Percentiles rank a stretch among this genome's conserved stretches.
These are phyloP conservation scores for Pseudogymnoascus sp. DNA, from an alignment of 2,329 filamentous ascomycete species.

Conservation along the genomic window DNA sequence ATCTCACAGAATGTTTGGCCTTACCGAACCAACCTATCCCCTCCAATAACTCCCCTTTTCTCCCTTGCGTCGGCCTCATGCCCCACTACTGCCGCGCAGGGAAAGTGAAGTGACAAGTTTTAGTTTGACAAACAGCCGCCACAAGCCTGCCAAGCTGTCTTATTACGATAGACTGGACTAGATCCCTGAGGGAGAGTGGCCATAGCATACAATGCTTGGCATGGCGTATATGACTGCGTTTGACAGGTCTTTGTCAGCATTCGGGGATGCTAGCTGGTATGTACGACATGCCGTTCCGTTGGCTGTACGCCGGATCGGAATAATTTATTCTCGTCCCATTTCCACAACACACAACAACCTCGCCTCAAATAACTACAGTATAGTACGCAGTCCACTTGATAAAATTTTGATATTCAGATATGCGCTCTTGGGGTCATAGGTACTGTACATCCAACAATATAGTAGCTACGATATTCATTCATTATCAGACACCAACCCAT, in stretches of 20 bases:
- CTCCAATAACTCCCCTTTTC: not conserved
- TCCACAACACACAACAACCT: not conserved
- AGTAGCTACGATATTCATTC: not conserved
- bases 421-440: not conserved
- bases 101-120: not conserved
- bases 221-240: not conserved
- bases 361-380: not conserved
- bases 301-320: not conserved
- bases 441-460: not conserved
- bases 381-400: not conserved
- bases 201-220: not conserved
- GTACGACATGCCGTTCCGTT: not conserved
- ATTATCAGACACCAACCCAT: not conserved
- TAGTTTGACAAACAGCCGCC: not conserved
- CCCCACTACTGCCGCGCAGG: not conserved
- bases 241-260: not conserved
- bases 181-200: not conserved
- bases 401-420: not conserved
- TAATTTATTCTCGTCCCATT: not conserved
- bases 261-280: not conserved
- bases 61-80: not conserved
- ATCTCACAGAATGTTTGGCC: not conserved
- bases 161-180: not conserved
- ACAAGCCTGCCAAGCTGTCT: not conserved
- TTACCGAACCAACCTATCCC: not conserved